A percentile compares a stretch with the other conserved stretches of the same genome.
Conservation (phyloP, 768 basidiomycete genomes). For the Pleurotus eryngii region DNA sequence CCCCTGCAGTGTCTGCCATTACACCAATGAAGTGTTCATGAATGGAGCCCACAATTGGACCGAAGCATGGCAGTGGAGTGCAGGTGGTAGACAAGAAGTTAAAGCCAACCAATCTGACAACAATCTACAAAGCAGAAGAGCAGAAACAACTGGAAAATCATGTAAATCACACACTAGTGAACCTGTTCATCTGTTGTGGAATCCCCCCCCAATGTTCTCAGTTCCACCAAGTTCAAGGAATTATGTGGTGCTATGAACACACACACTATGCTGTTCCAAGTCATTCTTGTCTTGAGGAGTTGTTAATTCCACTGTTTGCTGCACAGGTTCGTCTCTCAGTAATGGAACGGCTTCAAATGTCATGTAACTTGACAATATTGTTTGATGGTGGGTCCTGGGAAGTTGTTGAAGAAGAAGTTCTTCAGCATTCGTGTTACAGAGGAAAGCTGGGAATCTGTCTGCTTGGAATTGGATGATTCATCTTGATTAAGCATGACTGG, state of each 20-base stretch:
- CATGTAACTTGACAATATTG: constrained; percentile 8
- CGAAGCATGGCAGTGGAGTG: background rate
- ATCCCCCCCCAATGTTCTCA: constrained; percentile 9
- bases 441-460: constrained; percentile 7
- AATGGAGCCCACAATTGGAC: no score
- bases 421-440: constrained; percentile 10
- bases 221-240: constrained; percentile 10
- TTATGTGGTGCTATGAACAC: constrained; percentile 3
- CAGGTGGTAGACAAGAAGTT: background rate
- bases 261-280: background rate
- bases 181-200: constrained; percentile 8
- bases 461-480: constrained; percentile 11
- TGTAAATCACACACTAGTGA: constrained; percentile 7
- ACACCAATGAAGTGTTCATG: background rate
- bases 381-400: constrained; percentile 15
- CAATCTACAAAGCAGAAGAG: background rate
- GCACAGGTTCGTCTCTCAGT: constrained; percentile 5
- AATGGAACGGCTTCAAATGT: constrained; percentile 2
- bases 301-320: constrained; percentile 9
- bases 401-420: constrained; percentile 5
- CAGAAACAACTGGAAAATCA: constrained; percentile 4
- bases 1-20: background rate
- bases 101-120: background rate
- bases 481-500: constrained; percentile 13
- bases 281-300: constrained; percentile 7